Evolutionary conservation across 2,329 filamentous ascomycete species (phyloP).

Genomic region (Colletotrichum australisinense): DNA sequence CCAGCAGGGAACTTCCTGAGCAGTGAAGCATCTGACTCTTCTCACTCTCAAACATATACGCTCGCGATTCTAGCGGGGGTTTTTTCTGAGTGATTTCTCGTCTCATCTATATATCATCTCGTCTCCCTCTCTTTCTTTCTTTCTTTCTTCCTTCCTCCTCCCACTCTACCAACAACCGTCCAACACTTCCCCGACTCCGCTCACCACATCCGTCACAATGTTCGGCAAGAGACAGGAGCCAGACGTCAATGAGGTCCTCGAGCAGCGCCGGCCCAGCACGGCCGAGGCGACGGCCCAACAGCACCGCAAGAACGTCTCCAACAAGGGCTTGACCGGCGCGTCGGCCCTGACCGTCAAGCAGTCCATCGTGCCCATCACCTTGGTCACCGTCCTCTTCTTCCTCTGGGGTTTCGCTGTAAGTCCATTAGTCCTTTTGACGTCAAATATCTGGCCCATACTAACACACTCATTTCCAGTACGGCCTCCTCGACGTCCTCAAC

Average conservation of each 20-base stretch:
- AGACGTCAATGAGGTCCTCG: slow-evolving; percentile 35
- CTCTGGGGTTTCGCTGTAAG: slow-evolving; percentile 60
- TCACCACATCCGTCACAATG: slow-evolving; percentile 29
- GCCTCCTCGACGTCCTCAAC: slow-evolving; percentile 54
- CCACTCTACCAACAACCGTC: neutral
- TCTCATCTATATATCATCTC: neutral
- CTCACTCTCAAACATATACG: neutral
- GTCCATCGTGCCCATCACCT: slow-evolving; percentile 73
- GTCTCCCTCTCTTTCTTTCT: neutral
- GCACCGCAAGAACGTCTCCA: slow-evolving; percentile 37
- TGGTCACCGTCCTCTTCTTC: slow-evolving; percentile 65
- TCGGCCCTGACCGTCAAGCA: slow-evolving; percentile 68
- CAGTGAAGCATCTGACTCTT: neutral
- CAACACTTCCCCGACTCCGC: neutral
- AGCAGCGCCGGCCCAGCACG: slow-evolving; percentile 37
- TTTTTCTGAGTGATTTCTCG: neutral
- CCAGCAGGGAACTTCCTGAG: slow-evolving; percentile 7
- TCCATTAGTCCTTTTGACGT: no score
- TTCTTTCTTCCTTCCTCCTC: neutral
- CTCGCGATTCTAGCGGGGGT: neutral
- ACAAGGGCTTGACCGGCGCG: slow-evolving; percentile 39
- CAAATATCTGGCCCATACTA: neutral
- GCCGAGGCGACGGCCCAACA: slow-evolving; percentile 35
- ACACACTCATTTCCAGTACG: slow-evolving; percentile 11
- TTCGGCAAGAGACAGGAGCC: slow-evolving; percentile 39